phyloP scores from a whole-genome alignment of 78 protist genomes.

The Dictyostelium capitatum region DNA sequence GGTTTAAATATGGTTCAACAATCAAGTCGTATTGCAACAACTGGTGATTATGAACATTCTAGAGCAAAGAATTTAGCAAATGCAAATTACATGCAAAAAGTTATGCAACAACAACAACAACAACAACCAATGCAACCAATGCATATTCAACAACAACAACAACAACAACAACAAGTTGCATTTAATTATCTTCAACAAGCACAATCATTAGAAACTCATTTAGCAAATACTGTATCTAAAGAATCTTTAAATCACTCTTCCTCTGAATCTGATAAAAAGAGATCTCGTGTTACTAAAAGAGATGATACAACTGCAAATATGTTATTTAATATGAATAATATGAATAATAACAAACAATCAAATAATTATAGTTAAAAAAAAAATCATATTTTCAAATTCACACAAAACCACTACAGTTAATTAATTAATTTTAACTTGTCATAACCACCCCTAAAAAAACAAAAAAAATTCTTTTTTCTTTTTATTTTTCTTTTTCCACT shows the following conservation, averaged over 20 bases:
- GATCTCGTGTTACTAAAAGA: constrained; percentile 5
- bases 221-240: constrained; percentile 14
- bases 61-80: constrained; percentile 8
- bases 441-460: no score
- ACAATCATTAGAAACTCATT: constrained; percentile 36
- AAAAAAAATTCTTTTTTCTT: no score
- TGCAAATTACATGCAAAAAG: constrained; percentile 1
- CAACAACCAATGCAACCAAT: neutral
- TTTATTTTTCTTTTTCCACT: no score
- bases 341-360: neutral
- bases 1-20: constrained; percentile 56
- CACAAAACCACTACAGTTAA: no score
- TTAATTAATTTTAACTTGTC: no score
- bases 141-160: constrained; percentile 8
- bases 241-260: neutral
- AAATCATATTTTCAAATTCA: no score
- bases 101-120: neutral
- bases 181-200: constrained; percentile 26
- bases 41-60: constrained; percentile 50
- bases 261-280: neutral
- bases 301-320: constrained; percentile 57
- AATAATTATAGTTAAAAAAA: no score
- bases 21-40: neutral
- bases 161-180: no score
- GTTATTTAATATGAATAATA: constrained; percentile 46